These are phyloP conservation scores for Rhizopogon sp. DNA, from an alignment of 768 basidiomycete genomes.

Conservation along the genomic window DNA sequence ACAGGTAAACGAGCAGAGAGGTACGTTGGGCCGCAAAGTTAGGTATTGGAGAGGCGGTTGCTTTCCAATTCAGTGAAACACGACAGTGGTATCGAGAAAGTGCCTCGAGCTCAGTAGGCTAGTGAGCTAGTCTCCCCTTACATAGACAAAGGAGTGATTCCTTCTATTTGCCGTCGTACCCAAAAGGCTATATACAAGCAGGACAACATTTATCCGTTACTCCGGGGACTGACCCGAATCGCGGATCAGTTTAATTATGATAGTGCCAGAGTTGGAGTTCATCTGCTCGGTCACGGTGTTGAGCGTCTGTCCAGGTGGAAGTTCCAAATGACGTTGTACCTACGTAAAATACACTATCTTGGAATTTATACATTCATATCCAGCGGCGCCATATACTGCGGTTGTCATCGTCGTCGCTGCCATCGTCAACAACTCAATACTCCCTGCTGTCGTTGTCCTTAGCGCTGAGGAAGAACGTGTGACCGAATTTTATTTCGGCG, in stretches of 20 bases:
- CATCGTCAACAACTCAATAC: neutral
- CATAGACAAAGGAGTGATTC: no score
- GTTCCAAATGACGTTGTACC: neutral
- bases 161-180: no score
- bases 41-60: constrained; percentile 53
- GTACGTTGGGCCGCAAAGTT: constrained; percentile 63
- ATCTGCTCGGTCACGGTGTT: no score
- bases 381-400: neutral
- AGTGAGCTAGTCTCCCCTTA: neutral
- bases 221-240: no score
- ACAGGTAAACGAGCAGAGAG: constrained; percentile 68
- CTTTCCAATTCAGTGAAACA: constrained; percentile 59
- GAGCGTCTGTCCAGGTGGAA: neutral
- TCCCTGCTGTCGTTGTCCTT: neutral
- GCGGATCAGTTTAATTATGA: no score
- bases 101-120: neutral
- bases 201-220: no score
- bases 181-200: no score
- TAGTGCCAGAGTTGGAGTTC: no score
- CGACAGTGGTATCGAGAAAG: constrained; percentile 28
- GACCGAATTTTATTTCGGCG: neutral
- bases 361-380: neutral
- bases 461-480: neutral
- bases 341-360: neutral
- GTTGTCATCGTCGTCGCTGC: neutral